Base-by-base conservation (phyloP, 306 rosid species). In the Vigna trinervia region DNA sequence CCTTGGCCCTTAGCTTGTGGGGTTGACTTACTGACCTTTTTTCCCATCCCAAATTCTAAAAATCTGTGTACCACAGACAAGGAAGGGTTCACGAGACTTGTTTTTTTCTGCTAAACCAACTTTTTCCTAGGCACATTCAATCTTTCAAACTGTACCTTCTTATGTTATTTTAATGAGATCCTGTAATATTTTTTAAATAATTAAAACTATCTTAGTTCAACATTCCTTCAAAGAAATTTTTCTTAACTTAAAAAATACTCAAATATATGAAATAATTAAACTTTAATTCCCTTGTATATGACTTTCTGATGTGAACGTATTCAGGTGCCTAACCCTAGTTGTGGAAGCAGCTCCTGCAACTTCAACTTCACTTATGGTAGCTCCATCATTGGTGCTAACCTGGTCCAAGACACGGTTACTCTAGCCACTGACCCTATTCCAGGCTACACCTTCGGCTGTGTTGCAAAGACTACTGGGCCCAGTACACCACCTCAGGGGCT, bases 251-350 rank as follows among this genome's bases (percentile, higher is more conserved):
- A 28, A 28, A 20, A 28, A 28, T 28, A 28, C 32, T 28, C 32
- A 30, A 30, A 30, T 30, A 30, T 30, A 30, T 30, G 34, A 30
- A 30, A 30, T 30, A 30, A 4, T 30, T 30, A 30, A 30, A 30
- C 3, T 30, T 3, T 30, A 30, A 30, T 30, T 30, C 34, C 34
- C 34, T 30, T 30, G 34, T 30, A 30, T 30, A 30, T 30, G 34
- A 30, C 34, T 30, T 30, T 30, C 4, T 60, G 8, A 70, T 54
- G 72, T 83, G 53, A 66, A 41, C 36, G 43, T 10, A 59, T 79
- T 65, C 91, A 95, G 99, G 99, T 89, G 19, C 93, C 97, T 0
- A 96, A 88, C 82, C 96, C 99, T 54, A 87, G 84, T 66, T 96
- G 99, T 83, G 63, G 65, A 6, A 86, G 81, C 43, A 81, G 82